phyloP scores from a whole-genome alignment of 805 yeast species.

The Ogataea salicorniae region DNA sequence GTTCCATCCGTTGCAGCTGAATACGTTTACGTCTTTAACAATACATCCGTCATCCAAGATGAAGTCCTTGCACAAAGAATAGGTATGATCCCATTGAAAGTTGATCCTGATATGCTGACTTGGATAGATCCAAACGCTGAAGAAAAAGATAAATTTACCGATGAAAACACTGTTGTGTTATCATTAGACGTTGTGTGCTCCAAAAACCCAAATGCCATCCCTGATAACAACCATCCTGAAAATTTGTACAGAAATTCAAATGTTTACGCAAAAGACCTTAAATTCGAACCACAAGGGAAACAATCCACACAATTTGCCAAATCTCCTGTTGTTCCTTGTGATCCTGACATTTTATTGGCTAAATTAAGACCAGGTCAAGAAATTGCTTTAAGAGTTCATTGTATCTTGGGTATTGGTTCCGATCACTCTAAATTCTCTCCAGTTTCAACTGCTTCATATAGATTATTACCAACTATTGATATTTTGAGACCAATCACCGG shows the following conservation, averaged over 20 bases:
- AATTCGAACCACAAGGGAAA: constrained; percentile 87
- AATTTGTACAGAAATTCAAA: constrained; percentile 77
- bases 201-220: constrained; percentile 77
- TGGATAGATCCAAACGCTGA: constrained; percentile 73
- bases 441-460: constrained; percentile 92
- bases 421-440: constrained; percentile 99
- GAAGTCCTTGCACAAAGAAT: constrained; percentile 95
- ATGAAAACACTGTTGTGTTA: constrained; percentile 84
- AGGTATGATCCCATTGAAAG: constrained; percentile 85
- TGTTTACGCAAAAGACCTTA: constrained; percentile 85
- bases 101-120: constrained; percentile 81
- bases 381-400: constrained; percentile 83
- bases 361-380: constrained; percentile 97
- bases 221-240: constrained; percentile 73
- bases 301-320: constrained; percentile 69
- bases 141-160: constrained; percentile 70
- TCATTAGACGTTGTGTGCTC: constrained; percentile 79
- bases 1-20: constrained; percentile 97
- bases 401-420: constrained; percentile 84
- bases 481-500: constrained; percentile 73
- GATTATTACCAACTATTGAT: constrained; percentile 83
- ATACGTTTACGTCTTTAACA: constrained; percentile 82
- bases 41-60: constrained; percentile 95
- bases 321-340: constrained; percentile 67
- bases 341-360: constrained; percentile 86